Conservation (phyloP, 805 yeast genomes). For the Helenozyma rhizophorensis region DNA sequence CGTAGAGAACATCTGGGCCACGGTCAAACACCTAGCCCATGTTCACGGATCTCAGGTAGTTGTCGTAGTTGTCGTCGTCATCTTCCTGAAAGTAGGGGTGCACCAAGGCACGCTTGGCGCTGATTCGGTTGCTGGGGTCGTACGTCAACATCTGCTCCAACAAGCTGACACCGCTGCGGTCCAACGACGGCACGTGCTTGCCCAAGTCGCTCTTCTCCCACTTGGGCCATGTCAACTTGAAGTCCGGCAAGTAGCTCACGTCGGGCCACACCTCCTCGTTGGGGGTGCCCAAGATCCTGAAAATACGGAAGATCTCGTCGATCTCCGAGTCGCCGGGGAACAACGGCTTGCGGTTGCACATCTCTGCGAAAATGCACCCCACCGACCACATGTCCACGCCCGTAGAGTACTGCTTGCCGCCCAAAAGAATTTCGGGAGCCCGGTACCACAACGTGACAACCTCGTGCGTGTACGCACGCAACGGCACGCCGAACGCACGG, state of each 20-base stretch:
- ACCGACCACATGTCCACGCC: constrained; percentile 99
- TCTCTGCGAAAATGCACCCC: constrained; percentile 96
- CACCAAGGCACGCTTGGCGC: constrained; percentile 86
- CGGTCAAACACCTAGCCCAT: constrained; percentile 33
- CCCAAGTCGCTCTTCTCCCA: constrained; percentile 73
- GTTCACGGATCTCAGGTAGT: constrained; percentile 33
- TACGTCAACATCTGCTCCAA: constrained; percentile 75
- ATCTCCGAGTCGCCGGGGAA: constrained; percentile 98
- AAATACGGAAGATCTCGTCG: constrained; percentile 92
- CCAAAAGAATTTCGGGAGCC: constrained; percentile 91
- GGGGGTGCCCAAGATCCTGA: constrained; percentile 91
- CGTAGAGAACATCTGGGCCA: too few relatives aligned
- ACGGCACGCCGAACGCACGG: constrained; percentile 95
- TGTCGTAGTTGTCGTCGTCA: constrained; percentile 23
- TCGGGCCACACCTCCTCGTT: constrained; percentile 94
- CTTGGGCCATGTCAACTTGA: constrained; percentile 87
- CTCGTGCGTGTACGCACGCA: constrained; percentile 95
- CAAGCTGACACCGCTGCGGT: constrained; percentile 78
- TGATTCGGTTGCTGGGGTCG: constrained; percentile 90
- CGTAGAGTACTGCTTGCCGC: constrained; percentile 95
- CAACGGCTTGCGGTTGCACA: constrained; percentile 92
- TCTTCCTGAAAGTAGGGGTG: constrained; percentile 83
- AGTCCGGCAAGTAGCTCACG: constrained; percentile 85
- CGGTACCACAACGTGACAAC: constrained; percentile 98
- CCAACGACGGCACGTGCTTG: constrained; percentile 74